A percentile compares a stretch with the other conserved stretches of the same genome.
These are phyloP conservation scores for Penicillium nucicola DNA, from an alignment of 495 filamentous ascomycete genomes.

Conservation along the genomic window DNA sequence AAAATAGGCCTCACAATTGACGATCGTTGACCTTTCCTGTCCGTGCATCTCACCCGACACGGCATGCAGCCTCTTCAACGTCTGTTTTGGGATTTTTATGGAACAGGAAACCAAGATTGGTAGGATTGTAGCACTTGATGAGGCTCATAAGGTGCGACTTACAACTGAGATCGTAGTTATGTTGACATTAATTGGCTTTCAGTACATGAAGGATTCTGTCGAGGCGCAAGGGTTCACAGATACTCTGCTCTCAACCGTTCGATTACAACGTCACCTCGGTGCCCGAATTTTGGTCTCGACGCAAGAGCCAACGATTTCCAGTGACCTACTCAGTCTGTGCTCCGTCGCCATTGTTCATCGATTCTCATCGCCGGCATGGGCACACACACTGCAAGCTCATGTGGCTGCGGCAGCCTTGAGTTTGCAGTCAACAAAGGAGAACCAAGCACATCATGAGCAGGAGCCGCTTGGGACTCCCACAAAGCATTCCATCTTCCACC, in stretches of 20 bases:
- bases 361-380: constrained; percentile 71
- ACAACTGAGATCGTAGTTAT: too few relatives aligned
- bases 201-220: constrained; percentile 48
- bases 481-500: constrained; percentile 36
- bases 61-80: constrained; percentile 68
- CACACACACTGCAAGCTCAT: constrained; percentile 57
- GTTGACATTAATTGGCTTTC: too few relatives aligned
- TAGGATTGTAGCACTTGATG: constrained; percentile 55
- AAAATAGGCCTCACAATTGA: constrained; percentile 57
- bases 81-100: constrained; percentile 60
- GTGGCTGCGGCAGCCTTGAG: constrained; percentile 40
- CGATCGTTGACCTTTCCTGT: constrained; percentile 73
- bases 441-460: constrained; percentile 13
- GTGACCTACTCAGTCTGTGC: constrained; percentile 64
- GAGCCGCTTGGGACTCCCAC: too few relatives aligned
- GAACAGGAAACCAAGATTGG: constrained; percentile 42
- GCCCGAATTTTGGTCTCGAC: constrained; percentile 69
- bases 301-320: constrained; percentile 75
- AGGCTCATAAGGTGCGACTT: constrained; percentile 52
- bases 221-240: constrained; percentile 56
- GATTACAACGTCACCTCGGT: constrained; percentile 68
- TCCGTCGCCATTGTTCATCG: constrained; percentile 73
- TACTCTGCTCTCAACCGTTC: constrained; percentile 59
- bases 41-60: constrained; percentile 64
- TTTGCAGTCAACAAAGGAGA: constrained; percentile 5